A percentile compares a stretch with the other conserved stretches of the same genome.
These are phyloP conservation scores for Termitomyces sp. DNA, from an alignment of 768 basidiomycete genomes.

Conservation along the genomic window DNA sequence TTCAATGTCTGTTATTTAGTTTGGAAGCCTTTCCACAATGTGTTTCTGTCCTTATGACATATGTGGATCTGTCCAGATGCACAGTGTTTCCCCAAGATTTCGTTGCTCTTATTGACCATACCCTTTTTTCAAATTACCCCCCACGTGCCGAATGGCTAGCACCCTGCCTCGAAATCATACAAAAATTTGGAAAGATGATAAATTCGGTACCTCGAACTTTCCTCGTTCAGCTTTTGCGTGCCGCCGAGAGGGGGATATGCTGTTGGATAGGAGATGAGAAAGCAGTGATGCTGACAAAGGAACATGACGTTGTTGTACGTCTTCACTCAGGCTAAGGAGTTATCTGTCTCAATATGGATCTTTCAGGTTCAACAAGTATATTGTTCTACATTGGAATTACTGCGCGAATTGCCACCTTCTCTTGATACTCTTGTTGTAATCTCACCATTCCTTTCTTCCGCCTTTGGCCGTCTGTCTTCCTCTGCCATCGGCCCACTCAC, in stretches of 20 bases:
- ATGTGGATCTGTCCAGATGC: constrained; percentile 15
- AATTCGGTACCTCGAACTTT: constrained; percentile 17
- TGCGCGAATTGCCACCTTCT: constrained; percentile 34
- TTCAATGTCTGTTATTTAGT: constrained; percentile 10
- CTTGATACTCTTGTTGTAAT: constrained; percentile 31
- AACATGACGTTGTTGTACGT: constrained; percentile 45
- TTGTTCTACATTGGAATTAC: constrained; percentile 31
- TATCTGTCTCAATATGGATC: background rate
- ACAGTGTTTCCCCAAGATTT: constrained; percentile 17
- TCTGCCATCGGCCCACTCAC: constrained; percentile 45
- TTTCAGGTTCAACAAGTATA: constrained; percentile 37
- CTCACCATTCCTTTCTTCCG: constrained; percentile 42
- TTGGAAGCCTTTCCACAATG: constrained; percentile 17
- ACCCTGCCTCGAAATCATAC: constrained; percentile 31
- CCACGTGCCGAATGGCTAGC: constrained; percentile 19
- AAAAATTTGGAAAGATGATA: constrained; percentile 26
- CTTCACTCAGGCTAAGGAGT: constrained; percentile 1
- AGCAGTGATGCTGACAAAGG: constrained; percentile 31
- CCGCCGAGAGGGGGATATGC: constrained; percentile 32
- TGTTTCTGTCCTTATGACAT: constrained; percentile 16
- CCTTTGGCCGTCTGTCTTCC: constrained; percentile 36
- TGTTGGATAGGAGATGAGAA: constrained; percentile 49
- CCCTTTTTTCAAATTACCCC: constrained; percentile 30
- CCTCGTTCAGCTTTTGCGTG: constrained; percentile 28
- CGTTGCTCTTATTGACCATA: constrained; percentile 21